Evolutionary conservation across 2,329 filamentous ascomycete genomes (phyloP), one percentile per base, ranked within the genome.

Genomic region (Aspergillus flavus): DNA sequence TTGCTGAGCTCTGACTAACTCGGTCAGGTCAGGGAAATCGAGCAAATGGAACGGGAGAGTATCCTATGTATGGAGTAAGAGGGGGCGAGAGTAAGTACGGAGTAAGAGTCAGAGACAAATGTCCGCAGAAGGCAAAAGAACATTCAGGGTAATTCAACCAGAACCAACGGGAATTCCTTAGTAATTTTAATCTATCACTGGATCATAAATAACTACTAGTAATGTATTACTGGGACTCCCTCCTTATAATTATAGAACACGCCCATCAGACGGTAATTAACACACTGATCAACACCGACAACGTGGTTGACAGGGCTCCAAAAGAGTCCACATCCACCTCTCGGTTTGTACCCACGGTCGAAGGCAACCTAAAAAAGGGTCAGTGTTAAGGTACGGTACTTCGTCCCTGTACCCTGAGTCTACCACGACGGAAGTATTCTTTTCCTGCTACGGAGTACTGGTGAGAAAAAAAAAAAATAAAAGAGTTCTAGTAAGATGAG

Each of bases 251-350:
- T 41, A 41, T n/a, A 41, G 39, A 34, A 34, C 6, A 41, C 39
- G 2, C 36, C 39, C 39, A 41, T 9, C 39, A 41, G 39, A 48
- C 55, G 36, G 48, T 52, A 52, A 52, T 52, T 50, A 54, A 45
- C 39, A 30, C 30, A 58, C 55, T 57, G 61, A 62, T 64, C 64
- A 70, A 68, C 68, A 62, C 64, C 67, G 56, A 60, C 67, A 70
- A 71, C 69, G 69, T 71, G 69, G 68, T 71, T 71, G 69, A 71
- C 69, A 70, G 68, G 69, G 69, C 62, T 66, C 59, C 58, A 55
- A 62, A 41, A 2, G 39, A 41, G 61, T 54, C 61, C 66, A 65
- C 57, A 57, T 53, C 56, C 64, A 62, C 61, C 59, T 57, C 56
- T 57, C 61, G 43, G 54, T 57, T 57, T 43, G 59, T 62, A 62